A percentile compares a stretch with the other conserved stretches of the same genome.
Evolutionary conservation across 2,329 filamentous ascomycete genomes (phyloP).

Genomic region (Sporothrix pallida): DNA sequence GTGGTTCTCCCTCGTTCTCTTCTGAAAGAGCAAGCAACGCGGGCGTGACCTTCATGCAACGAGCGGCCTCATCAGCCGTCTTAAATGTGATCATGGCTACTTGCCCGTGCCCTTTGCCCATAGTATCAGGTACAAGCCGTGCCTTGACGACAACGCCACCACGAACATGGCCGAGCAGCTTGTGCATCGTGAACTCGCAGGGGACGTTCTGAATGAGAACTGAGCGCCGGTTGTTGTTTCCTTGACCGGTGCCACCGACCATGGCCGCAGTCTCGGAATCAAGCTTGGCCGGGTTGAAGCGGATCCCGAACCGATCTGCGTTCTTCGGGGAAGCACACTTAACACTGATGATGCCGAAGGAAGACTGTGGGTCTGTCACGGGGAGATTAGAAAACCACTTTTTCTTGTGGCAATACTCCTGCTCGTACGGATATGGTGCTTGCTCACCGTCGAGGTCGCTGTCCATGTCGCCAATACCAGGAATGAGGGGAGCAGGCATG

Average conservation of each 20-base stretch:
- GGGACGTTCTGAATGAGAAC: constrained; percentile 36
- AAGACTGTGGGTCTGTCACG: constrained; percentile 1
- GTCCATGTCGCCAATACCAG: not conserved
- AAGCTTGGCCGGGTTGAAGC: constrained; percentile 31
- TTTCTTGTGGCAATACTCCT: not conserved
- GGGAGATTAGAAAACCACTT: constrained; percentile 19
- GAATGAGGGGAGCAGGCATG: not conserved
- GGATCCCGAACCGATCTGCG: constrained; percentile 31
- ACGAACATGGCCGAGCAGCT: constrained; percentile 34
- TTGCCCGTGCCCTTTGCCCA: constrained; percentile 14
- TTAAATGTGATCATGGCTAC: constrained; percentile 35
- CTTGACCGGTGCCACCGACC: not conserved
- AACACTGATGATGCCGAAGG: constrained; percentile 32
- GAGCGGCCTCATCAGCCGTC: constrained; percentile 30
- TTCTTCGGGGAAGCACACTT: constrained; percentile 23
- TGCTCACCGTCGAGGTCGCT: constrained; percentile 9
- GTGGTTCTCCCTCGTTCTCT: not conserved
- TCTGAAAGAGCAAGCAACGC: not conserved
- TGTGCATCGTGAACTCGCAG: constrained; percentile 26
- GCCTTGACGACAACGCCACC: constrained; percentile 34
- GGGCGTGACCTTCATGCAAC: not conserved
- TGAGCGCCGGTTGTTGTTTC: constrained; percentile 28
- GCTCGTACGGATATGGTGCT: not conserved
- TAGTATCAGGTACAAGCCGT: constrained; percentile 23
- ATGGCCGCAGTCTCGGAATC: not conserved